Base-by-base conservation (phyloP, 306 rosid species). In the Corylus avellana region DNA sequence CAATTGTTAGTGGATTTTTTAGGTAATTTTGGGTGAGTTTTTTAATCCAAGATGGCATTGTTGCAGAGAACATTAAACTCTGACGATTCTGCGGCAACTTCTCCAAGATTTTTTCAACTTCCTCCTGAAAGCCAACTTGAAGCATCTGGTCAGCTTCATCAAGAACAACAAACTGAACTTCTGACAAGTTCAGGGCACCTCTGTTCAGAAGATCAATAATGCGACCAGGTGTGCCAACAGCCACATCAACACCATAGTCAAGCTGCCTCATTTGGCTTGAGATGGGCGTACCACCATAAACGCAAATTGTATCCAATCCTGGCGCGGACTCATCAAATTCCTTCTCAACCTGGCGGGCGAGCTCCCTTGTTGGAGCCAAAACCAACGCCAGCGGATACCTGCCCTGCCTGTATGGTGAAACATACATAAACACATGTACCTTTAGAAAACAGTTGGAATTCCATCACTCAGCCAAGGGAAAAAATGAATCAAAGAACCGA, bases 81-180 rank as follows among this genome's bases (percentile, higher is more conserved):
- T 96, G 99, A 44, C 99, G 96, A 8, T 90, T 84, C 51, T 88
- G 47, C 7, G 99, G 98, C 78, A 91, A 76, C 74, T 79, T 89
- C 89, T 96, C 90, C 84, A 96, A 81, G 81, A 96, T 96, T 84
- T 70, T 90, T 85, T 96, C 99, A 75, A 96, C 99, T 0, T 84
- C 98, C 77, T 96, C 99, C 79, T 96, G 99, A 82, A 96, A 96
- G 58, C 99, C 99, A 46, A 96, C 93, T 86, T 93, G 97, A 82
- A 96, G 99, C 99, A 96, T 96, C 92, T 91, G 97, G 78, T 96
- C 98, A 66, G 99, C 99, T 87, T 96, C 99, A 76, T 96, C 99
- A 18, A 96, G 91, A 78, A 96, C 91, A 84, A 93, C 76, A 88
- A 88, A 93, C 79, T 90, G 90, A 80, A 96, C 93, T 37, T 96